Base-by-base conservation (phyloP, 345 rosid genomes). In the Brassica juncea region DNA sequence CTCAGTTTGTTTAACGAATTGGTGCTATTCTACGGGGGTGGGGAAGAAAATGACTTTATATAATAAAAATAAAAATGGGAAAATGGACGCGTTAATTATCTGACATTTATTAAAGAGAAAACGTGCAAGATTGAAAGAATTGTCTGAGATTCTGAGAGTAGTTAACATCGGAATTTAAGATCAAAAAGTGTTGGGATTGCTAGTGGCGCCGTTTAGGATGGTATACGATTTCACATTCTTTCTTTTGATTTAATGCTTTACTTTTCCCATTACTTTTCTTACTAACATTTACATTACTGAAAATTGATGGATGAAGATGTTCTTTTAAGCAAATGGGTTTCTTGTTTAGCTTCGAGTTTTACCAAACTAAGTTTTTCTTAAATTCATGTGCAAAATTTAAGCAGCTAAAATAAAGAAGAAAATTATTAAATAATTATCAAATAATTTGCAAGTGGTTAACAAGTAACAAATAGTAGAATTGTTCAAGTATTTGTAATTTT, bases 201-300 rank as follows among this genome's bases (percentile, higher is more conserved):
- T 11, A 73, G 62, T 73, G 49, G 77, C 77, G 49, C 77, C 71
- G 70, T 74, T 64, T 3, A 49, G 77, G 71, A 64, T 74, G 63
- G 63, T 74, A 64, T 1, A 74, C 49, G 62, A 58, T 58, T 57
- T 9, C 6, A 58, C 62, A 8, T 65, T 74, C 25, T 60, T 65
- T 74, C 34, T 60, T 60, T 44, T 63, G n/a, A 3, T 73, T 73
- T 27, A 19, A 32, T 55, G 52, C 9, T 55, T 70, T 16, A 1
- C 15, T 54, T 15, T 16, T 16, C 54, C 54, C 54, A 47, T 3
- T 4, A 12, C 2, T 47, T 47, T 47, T 47, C 15, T 47, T 12
- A 47, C 14, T 42, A 42, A 42, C 52, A 42, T 42, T 42, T 42
- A 8, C 47, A 19, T 19, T 19, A 19, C 14, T 3, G 3, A 42